These are phyloP conservation scores for Gamarada debralockiae DNA, from an alignment of 495 filamentous ascomycete genomes.

Conservation along the genomic window DNA sequence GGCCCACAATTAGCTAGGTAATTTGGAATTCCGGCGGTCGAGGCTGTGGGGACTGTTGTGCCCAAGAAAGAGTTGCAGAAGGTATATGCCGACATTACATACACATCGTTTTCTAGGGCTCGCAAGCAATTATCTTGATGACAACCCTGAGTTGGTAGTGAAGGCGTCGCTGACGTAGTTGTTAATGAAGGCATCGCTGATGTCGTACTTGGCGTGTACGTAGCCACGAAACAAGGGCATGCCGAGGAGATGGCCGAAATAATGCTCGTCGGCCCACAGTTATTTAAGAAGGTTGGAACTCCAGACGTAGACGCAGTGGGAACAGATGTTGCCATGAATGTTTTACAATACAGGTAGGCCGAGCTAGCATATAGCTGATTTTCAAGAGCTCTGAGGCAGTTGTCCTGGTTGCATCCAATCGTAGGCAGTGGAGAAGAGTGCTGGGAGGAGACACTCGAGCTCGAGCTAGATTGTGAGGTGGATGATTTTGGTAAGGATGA, in stretches of 20 bases:
- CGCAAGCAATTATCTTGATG: neutral
- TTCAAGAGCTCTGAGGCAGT: neutral
- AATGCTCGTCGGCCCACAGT: neutral
- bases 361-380: neutral
- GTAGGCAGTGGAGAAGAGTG: neutral
- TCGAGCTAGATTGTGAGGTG: neutral
- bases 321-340: neutral
- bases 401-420: neutral
- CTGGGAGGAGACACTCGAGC: too few species aligned
- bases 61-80: neutral
- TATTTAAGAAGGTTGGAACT: neutral
- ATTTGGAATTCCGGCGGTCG: neutral
- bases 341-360: neutral
- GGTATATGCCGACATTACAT: neutral
- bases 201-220: neutral
- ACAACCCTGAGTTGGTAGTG: neutral
- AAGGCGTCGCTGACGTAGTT: neutral
- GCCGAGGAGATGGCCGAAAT: neutral
- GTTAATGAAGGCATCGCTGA: neutral
- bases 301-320: neutral
- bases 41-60: neutral
- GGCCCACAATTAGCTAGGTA: neutral
- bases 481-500: neutral
- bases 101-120: neutral
- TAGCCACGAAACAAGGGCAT: neutral